Evolutionary conservation across 371 early-diverging fungal species (phyloP), one percentile per base, ranked within the genome.

Genomic region (Apophysomyces ossiformis): DNA sequence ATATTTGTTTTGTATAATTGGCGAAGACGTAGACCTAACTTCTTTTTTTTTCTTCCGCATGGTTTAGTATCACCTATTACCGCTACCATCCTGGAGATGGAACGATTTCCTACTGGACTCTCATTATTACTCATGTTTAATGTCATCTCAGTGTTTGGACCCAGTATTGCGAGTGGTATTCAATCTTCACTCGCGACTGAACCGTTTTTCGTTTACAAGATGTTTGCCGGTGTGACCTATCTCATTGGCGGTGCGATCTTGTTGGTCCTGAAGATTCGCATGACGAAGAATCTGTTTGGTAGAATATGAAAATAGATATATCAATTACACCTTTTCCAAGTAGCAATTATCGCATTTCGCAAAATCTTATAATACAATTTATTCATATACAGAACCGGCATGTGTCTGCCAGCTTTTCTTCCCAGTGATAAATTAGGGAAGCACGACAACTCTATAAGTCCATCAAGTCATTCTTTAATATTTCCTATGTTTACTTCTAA

Each of bases 81-180:
- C n/a, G 71, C 74, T 3, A 62, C 56, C 7, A 67, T 81, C 26
- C 54, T 74, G 6, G 76, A 76, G 12, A 71, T 70, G 69, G 73
- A 77, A 15, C 63, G 50, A 36, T 77, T 81, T 50, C 73, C 72
- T 15, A 72, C 81, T 1, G 78, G 76, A 2, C 57, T 81, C 6
- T 74, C 76, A 1, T 47, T 81, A 12, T 62, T 81, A 2, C 50
- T 77, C 0, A 57, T 77, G 1, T 69, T 67, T 37, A 81, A 81
- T 43, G 59, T 69, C 2, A 37, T 72, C 6, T 47, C 76, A 0
- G 71, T 77, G 0, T 81, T 81, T 57, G 78, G 78, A 21, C 65
- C 78, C 13, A 75, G 72, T 45, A 77, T 81, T 59, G 70, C 78
- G 9, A 67, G 71, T 47, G 77, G 73, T 4, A 68, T 81, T n/a